Base-by-base conservation (phyloP, 306 rosid species). In the Cicer pinnatifidum region DNA sequence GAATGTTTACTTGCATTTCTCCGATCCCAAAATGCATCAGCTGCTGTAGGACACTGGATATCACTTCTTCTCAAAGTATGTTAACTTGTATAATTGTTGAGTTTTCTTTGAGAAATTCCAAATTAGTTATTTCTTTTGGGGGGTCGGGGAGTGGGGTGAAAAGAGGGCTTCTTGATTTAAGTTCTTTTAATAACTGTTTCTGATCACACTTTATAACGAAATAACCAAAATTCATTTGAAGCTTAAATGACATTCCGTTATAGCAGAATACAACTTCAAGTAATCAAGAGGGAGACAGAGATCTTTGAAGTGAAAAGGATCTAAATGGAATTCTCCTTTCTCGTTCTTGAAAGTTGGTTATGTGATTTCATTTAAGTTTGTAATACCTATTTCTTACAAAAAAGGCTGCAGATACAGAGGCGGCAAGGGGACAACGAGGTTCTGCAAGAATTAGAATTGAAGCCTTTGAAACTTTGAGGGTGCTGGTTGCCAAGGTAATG, bases 11-110 rank as follows among this genome's bases (percentile, higher is more conserved):
- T 91, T 79, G 84, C 88, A 75, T 94, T 88, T 81, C 89, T 94
- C 19, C 89, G 59, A 72, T 87, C 92, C 67, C 83, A 89, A 80
- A 67, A 80, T 82, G 96, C 96, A 11, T 89, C 95, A 48, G 91
- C 96, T 70, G 91, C 96, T 68, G 85, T 94, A 69, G 98, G 98
- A 53, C 98, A 94, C 75, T 94, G 97, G 97, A 84, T 94, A 48
- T 94, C 97, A 6, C 95, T 94, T 83, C 91, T 94, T 87, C 96
- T 91, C 76, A 86, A 83, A 77, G 97, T 94, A 89, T 63, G 88
- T 73, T 56, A 47, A 75, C 7, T 68, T 71, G 3, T 12, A 33
- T 69, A 43, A 45, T 37, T 58, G 12, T 72, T 67, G 41, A 62
- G 35, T 73, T 77, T 77, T 84, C 53, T 44, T 6, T 8, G 43